Evolutionary conservation across 352 stramenopile genomes (phyloP).

Genomic region (Phytophthora pluvialis): DNA sequence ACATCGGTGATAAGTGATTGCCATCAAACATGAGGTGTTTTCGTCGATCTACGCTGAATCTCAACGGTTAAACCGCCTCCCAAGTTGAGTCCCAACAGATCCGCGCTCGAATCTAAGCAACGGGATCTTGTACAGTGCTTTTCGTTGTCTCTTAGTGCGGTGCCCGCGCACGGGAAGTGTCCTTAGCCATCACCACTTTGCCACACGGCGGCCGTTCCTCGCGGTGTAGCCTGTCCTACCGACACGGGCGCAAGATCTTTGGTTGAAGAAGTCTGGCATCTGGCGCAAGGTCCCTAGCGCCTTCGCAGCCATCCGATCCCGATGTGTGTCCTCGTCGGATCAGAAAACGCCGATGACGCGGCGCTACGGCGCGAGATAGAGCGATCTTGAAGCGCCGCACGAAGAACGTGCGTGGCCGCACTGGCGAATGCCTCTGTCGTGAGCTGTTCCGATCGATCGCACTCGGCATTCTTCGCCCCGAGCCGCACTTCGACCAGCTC

Average conservation of each 20-base stretch:
- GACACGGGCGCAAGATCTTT: constrained; percentile 5
- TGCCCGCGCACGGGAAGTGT: no score
- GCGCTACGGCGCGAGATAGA: constrained; percentile 4
- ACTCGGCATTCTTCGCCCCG: constrained; percentile 21
- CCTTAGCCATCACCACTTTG: no score
- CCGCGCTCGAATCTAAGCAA: no score
- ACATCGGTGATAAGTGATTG: no score
- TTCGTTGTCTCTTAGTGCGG: no score
- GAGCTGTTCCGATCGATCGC: not conserved
- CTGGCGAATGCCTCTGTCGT: no score
- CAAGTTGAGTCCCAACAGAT: no score
- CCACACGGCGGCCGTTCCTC: not conserved
- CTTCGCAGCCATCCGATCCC: constrained; percentile 9
- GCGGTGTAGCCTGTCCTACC: constrained; percentile 2
- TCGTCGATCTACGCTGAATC: no score
- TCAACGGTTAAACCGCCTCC: no score
- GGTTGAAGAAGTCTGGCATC: constrained; percentile 2
- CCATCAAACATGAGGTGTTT: no score
- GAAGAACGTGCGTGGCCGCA: not conserved
- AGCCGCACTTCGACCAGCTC: not conserved
- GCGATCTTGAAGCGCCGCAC: constrained; percentile 28
- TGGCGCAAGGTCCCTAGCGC: constrained; percentile 7
- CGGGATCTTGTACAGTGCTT: no score
- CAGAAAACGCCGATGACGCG: constrained; percentile 26
- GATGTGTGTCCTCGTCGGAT: constrained; percentile 20